Evolutionary conservation across 2,329 filamentous ascomycete genomes (phyloP).

Genomic region (Aureobasidium pullulans): DNA sequence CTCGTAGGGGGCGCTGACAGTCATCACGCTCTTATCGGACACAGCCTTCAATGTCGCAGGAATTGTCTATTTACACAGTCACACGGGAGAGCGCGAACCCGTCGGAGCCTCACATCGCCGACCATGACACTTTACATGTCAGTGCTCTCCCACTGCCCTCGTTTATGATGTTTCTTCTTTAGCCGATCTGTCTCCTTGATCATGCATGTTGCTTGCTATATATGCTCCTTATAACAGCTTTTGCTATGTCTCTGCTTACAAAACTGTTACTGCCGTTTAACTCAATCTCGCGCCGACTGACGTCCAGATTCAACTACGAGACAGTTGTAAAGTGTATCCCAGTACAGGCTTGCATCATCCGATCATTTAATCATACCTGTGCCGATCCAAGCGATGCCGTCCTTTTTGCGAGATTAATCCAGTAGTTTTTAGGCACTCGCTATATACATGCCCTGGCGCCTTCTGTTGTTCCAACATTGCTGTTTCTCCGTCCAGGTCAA

Average conservation of each 20-base stretch:
- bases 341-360: neutral
- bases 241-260: neutral
- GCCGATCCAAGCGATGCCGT: slow-evolving; percentile 1
- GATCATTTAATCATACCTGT: neutral
- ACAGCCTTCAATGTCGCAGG: no score
- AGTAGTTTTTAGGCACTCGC: neutral
- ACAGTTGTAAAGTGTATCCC: neutral
- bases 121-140: neutral
- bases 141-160: neutral
- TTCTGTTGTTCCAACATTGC: neutral
- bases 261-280: neutral
- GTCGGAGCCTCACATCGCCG: neutral
- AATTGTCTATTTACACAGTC: no score
- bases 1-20: no score
- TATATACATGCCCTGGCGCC: neutral
- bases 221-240: neutral
- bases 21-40: no score
- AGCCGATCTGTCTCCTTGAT: neutral
- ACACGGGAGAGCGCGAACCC: no score
- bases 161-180: neutral
- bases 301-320: neutral
- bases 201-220: neutral
- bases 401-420: slow-evolving; percentile 1
- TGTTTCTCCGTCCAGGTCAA: neutral
- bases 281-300: neutral